These are phyloP conservation scores for Poa annua DNA, from an alignment of 176 grass and related monocot species.

Conservation along the genomic window DNA sequence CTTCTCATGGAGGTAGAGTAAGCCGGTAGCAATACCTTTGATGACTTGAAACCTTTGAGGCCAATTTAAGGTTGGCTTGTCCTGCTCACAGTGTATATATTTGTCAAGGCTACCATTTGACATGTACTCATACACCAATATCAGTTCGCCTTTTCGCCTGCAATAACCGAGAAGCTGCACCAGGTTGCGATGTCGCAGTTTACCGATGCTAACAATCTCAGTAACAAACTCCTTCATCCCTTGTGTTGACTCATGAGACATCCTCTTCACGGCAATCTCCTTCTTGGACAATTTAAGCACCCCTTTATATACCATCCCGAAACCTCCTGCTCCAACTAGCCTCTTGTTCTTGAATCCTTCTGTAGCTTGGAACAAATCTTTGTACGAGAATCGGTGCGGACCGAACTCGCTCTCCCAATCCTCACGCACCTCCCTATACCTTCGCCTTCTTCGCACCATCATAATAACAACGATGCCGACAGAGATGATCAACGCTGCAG, in stretches of 20 bases:
- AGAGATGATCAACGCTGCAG: conserved; percentile 20
- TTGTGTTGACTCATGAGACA: conserved; percentile 52
- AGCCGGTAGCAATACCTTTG: neutral
- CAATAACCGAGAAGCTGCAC: conserved; percentile 1
- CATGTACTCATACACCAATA: neutral
- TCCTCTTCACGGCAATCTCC: conserved; percentile 45
- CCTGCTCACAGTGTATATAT: neutral
- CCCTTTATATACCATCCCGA: conserved; percentile 48
- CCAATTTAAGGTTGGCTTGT: neutral
- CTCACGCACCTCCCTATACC: conserved; percentile 43
- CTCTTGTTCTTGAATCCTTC: conserved; percentile 38
- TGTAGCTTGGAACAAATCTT: conserved; percentile 32
- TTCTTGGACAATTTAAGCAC: conserved; percentile 13
- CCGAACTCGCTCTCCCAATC: conserved; percentile 51
- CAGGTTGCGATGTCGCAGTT: neutral
- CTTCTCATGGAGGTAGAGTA: conserved; percentile 6
- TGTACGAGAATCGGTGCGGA: conserved; percentile 37
- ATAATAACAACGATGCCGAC: neutral
- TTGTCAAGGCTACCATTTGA: conserved; percentile 5
- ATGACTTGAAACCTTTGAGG: neutral
- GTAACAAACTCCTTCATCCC: conserved; percentile 51
- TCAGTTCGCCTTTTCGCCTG: neutral
- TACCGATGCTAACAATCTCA: neutral
- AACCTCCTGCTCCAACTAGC: conserved; percentile 44
- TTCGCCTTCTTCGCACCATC: neutral